Evolutionary conservation across 2,329 filamentous ascomycete genomes (phyloP), one percentile per base, ranked within the genome.

Genomic region (Volutella citrinella): DNA sequence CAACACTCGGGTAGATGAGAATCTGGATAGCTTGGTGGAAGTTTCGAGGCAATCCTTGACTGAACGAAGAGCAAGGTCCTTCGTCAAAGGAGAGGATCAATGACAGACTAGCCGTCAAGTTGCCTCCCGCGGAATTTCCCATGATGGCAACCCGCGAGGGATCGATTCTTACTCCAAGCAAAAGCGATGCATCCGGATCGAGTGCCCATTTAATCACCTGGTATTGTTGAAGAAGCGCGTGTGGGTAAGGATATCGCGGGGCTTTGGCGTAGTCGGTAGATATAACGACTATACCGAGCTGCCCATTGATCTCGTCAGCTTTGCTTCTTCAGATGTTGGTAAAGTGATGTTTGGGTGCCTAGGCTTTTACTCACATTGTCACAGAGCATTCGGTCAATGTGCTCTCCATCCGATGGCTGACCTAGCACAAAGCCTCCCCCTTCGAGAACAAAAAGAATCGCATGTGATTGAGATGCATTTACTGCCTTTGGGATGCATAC

Each of bases 381-480:
- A 16, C 26, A 28, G n/a, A 28, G 8, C 6, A 17, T 12, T 18
- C 26, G 16, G 26, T 28, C 26, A 17, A 28, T 28, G n/a, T 28
- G 26, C n/a, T 28, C 26, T 16, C 26, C 26, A n/a, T 28, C 26
- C 7, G 26, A 7, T 17, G 26, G 26, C 26, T 28, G 26, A 17
- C 26, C 26, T 8, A 28, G n/a, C 9, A 28, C 14, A 16, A 28
- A 28, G 6, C 26, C 26, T 10, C 26, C 26, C 10, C 26, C 26
- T 28, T 28, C 7, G 14, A 17, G 11, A 7, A 16, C 26, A 10
- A 28, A 17, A 9, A 28, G 26, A n/a, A 28, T 14, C 12, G 26
- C 14, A 6, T 7, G 14, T 9, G 10, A 11, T 16, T 28, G 8
- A 14, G 7, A 9, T 14, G 10, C 14, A 10, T 28, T 28, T 6